Evolutionary conservation across 1,139 yeast species (phyloP).

Genomic region (Meyerozyma carpophila): DNA sequence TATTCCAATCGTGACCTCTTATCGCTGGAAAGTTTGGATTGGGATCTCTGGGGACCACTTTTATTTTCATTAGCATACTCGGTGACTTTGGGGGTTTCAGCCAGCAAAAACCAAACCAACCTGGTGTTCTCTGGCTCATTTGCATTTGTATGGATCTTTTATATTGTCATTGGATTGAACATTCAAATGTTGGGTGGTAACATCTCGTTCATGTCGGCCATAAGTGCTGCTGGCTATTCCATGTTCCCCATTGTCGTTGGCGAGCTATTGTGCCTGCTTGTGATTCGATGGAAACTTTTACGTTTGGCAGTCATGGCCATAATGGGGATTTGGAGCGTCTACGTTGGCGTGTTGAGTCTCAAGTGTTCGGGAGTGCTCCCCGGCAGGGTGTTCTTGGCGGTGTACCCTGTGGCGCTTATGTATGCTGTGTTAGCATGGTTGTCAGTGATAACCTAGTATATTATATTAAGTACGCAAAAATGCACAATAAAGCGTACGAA

Average conservation of each 20-base stretch:
- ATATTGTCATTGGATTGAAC: conserved; percentile 56
- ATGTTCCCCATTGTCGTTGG: conserved; percentile 73
- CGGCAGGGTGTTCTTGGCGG: conserved; percentile 66
- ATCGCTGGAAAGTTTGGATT: conserved; percentile 44
- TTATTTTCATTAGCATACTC: conserved; percentile 64
- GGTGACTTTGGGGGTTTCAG: conserved; percentile 45
- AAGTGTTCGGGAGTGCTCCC: conserved; percentile 66
- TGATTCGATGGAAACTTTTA: conserved; percentile 46
- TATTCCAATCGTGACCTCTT: conserved; percentile 15
- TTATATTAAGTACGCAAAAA: background rate
- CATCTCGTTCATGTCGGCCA: conserved; percentile 69
- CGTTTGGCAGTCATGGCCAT: conserved; percentile 49
- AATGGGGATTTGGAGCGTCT: conserved; percentile 67
- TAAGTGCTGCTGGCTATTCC: conserved; percentile 78
- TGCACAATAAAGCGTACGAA: conserved; percentile 1
- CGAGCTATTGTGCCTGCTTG: conserved; percentile 52
- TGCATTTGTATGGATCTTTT: conserved; percentile 50
- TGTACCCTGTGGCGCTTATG: conserved; percentile 75
- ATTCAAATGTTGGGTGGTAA: conserved; percentile 73
- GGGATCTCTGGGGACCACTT: conserved; percentile 92
- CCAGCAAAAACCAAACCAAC: conserved; percentile 34
- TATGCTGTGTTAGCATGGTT: conserved; percentile 75
- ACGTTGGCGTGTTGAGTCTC: conserved; percentile 61
- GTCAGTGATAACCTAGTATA: conserved; percentile 55
- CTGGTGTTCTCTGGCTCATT: conserved; percentile 48